phyloP scores from a whole-genome alignment of 805 yeast species.

The Priceomyces haplophilus region DNA sequence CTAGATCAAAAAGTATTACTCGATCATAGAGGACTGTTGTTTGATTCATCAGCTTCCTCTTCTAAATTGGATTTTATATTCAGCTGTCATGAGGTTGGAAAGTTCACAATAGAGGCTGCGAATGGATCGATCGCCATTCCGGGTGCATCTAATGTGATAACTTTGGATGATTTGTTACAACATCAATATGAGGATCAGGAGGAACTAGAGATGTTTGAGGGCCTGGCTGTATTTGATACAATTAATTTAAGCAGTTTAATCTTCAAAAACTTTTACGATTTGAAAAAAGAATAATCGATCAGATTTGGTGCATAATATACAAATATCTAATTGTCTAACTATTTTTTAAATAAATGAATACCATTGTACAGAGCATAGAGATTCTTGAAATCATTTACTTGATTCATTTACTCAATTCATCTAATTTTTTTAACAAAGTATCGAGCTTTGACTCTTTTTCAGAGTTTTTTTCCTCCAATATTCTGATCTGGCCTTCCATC shows the following conservation, averaged over 20 bases:
- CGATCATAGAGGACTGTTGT: slow-evolving; percentile 54
- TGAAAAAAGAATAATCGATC: slow-evolving; percentile 25
- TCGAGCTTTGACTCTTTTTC: slow-evolving; percentile 64
- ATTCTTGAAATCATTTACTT: too few relatives aligned
- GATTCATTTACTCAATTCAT: slow-evolving; percentile 44
- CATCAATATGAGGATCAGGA: slow-evolving; percentile 68
- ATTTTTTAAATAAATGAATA: too few relatives aligned
- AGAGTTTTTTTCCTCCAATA: slow-evolving; percentile 50
- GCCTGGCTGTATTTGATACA: slow-evolving; percentile 67
- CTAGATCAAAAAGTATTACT: slow-evolving; percentile 67
- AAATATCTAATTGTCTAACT: slow-evolving; percentile 1
- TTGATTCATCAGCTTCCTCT: slow-evolving; percentile 39
- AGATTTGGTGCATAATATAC: background rate
- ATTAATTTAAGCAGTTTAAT: slow-evolving; percentile 65
- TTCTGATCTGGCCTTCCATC: slow-evolving; percentile 54
- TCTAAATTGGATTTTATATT: slow-evolving; percentile 73
- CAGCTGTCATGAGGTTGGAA: slow-evolving; percentile 70
- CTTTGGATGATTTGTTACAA: slow-evolving; percentile 68
- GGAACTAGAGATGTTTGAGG: slow-evolving; percentile 57
- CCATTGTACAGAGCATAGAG: background rate
- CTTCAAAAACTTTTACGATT: slow-evolving; percentile 71
- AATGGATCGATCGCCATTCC: slow-evolving; percentile 67
- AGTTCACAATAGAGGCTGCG: slow-evolving; percentile 71
- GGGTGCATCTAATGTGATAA: slow-evolving; percentile 53
- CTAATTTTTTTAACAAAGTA: slow-evolving; percentile 59